These are phyloP conservation scores for Chimonanthus salicifolius DNA, from an alignment of 164 flowering plant species.

Conservation along the genomic window DNA sequence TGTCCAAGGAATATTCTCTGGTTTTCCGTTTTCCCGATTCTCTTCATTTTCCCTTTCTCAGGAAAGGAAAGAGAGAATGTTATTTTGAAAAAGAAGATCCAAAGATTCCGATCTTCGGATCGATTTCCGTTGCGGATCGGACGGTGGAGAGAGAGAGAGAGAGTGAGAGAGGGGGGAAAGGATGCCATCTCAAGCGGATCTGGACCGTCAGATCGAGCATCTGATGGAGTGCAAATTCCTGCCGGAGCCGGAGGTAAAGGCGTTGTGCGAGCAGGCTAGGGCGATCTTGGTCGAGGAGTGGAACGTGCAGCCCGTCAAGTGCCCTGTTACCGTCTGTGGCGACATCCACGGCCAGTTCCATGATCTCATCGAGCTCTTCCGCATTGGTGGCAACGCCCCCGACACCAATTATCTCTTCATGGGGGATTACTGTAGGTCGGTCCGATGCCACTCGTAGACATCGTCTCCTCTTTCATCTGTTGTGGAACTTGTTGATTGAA, in stretches of 20 bases:
- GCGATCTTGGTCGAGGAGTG: slow-evolving; percentile 38
- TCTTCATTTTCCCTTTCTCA: too few relatives aligned
- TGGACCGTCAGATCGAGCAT: slow-evolving; percentile 43
- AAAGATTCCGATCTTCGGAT: neutral
- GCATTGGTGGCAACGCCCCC: slow-evolving; percentile 38
- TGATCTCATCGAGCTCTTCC: slow-evolving; percentile 40
- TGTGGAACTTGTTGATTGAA: too few relatives aligned
- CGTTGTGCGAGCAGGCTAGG: slow-evolving; percentile 36
- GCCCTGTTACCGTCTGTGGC: slow-evolving; percentile 44
- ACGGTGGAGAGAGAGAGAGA: neutral
- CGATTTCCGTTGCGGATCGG: slow-evolving; percentile 8
- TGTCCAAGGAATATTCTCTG: too few relatives aligned
- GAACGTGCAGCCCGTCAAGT: slow-evolving; percentile 43
- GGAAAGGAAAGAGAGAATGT: too few relatives aligned
- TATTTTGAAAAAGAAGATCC: too few relatives aligned
- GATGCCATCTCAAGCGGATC: slow-evolving; percentile 40
- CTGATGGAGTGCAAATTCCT: slow-evolving; percentile 39
- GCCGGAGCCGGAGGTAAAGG: slow-evolving; percentile 35
- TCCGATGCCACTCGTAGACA: neutral
- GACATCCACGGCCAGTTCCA: slow-evolving; percentile 44
- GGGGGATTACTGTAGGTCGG: slow-evolving; percentile 46
- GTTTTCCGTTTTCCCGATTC: too few relatives aligned
- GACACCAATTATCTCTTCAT: slow-evolving; percentile 44
- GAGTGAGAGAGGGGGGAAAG: neutral
- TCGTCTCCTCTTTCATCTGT: too few relatives aligned